Conservation (phyloP, 2,329 filamentous ascomycete genomes). For the Epichloe glyceriae region DNA sequence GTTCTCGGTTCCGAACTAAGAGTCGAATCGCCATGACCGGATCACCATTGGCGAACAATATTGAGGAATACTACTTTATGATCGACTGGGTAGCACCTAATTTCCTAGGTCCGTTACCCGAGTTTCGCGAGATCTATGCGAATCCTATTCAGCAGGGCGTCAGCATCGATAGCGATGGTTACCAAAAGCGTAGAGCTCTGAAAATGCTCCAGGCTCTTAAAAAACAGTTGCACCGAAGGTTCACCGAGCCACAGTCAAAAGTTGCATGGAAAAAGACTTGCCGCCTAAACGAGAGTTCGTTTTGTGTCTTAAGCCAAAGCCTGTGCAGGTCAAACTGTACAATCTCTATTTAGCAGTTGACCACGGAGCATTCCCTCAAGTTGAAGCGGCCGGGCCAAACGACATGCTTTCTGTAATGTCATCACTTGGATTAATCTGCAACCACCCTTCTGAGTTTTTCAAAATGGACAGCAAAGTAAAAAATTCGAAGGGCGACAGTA, state of each 20-base stretch:
- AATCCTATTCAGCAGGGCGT: conserved; percentile 63
- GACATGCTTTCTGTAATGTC: conserved; percentile 22
- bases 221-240: conserved; percentile 64
- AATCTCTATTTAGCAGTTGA: conserved; percentile 25
- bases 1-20: conserved; percentile 48
- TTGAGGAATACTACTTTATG: conserved; percentile 76
- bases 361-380: background rate
- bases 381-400: conserved; percentile 4
- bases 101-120: conserved; percentile 54
- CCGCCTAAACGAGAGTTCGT: conserved; percentile 73
- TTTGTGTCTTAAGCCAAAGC: conserved; percentile 57
- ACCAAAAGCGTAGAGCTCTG: conserved; percentile 45
- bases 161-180: conserved; percentile 45
- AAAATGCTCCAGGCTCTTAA: conserved; percentile 61
- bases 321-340: conserved; percentile 53
- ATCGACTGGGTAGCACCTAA: conserved; percentile 75
- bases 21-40: conserved; percentile 76
- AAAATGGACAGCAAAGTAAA: conserved; percentile 9
- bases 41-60: conserved; percentile 73
- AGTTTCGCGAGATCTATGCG: conserved; percentile 61
- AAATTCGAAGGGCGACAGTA: conserved; percentile 4
- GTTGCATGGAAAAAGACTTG: conserved; percentile 51
- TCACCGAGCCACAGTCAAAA: conserved; percentile 55
- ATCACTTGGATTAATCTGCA: conserved; percentile 35
- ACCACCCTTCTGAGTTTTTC: conserved; percentile 37